phyloP scores from a whole-genome alignment of 2,329 filamentous ascomycete genomes.

The Pseudogymnoascus sp. region DNA sequence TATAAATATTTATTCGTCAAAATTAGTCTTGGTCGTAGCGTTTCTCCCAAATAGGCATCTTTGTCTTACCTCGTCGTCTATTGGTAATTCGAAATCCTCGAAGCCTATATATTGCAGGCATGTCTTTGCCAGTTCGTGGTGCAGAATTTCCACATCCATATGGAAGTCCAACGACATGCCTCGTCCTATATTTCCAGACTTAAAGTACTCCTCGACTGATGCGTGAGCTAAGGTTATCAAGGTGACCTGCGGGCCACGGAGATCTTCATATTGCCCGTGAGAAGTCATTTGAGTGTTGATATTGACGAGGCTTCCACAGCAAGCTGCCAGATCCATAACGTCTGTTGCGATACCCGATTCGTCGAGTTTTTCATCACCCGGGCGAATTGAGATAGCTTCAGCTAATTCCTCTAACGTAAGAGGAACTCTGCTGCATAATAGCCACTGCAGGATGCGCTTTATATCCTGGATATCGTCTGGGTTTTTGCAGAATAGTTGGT shows the following conservation, averaged over 20 bases:
- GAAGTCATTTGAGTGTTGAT: background rate
- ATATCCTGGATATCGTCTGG: conserved; percentile 12
- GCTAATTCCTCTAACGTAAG: conserved; percentile 14
- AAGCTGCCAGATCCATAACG: conserved; percentile 9
- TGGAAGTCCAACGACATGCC: background rate
- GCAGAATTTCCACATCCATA: conserved; percentile 8
- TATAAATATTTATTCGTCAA: background rate
- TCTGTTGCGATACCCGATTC: conserved; percentile 13
- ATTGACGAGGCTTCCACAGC: conserved; percentile 12
- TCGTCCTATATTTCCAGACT: conserved; percentile 8
- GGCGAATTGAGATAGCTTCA: conserved; percentile 13
- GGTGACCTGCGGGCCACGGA: background rate
- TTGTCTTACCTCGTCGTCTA: background rate
- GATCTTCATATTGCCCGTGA: background rate
- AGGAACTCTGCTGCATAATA: conserved; percentile 11
- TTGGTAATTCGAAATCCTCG: conserved; percentile 10
- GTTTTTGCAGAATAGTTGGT: conserved; percentile 10
- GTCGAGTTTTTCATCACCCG: conserved; percentile 11
- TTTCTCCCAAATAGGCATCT: background rate
- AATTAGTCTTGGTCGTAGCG: background rate
- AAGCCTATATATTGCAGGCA: conserved; percentile 13
- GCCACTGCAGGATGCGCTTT: conserved; percentile 13
- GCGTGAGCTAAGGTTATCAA: conserved; percentile 11
- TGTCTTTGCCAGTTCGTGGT: conserved; percentile 8
- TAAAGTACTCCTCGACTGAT: conserved; percentile 15